Base-by-base conservation (phyloP, 495 filamentous ascomycete genomes). In the Penicillium atrosanguineum region DNA sequence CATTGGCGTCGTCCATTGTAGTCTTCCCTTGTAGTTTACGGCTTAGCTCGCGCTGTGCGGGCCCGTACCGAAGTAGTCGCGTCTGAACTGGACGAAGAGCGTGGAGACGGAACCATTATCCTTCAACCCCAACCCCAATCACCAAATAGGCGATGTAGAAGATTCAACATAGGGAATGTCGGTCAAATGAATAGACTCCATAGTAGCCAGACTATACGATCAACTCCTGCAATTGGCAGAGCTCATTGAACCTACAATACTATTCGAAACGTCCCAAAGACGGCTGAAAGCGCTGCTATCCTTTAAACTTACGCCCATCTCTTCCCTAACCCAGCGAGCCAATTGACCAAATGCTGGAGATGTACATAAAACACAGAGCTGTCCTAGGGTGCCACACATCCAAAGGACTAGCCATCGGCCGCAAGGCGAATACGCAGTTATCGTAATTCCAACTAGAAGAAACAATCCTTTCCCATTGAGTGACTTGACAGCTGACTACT, bases 401-500 rank as follows among this genome's bases (percentile, higher is more conserved):
- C 38, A 40, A 40, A 40, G 19, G n/a, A 19, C 19, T 9, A 23
- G 39, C 15, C 38, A 36, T 16, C 6, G 29, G n/a, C n/a, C 23
- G 11, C 41, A 25, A 52, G 41, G 40, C 48, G 31, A 34, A 34
- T 34, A 34, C 31, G 9, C 31, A 15, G 11, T 34, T 12, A 34
- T 8, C 31, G 31, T 12, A 34, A 8, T 34, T 50, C 48, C 19
- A 50, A 34, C 26, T 44, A 20, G 31, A 40, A 53, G 40, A 47
- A 25, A 56, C 43, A 47, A 47, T 52, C 37, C 54, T 48, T 44
- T 53, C 50, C 55, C 61, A 53, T 56, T 47, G 52, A 54, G 31
- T 29, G 28, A 41, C 44, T 40, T 45, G 39, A 34, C 50, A 57
- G 44, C 40, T 44, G 25, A 50, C 34, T 47, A 43, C 48, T 47